Conservation (phyloP, 805 yeast species). For the Saturnispora ahearnii region DNA sequence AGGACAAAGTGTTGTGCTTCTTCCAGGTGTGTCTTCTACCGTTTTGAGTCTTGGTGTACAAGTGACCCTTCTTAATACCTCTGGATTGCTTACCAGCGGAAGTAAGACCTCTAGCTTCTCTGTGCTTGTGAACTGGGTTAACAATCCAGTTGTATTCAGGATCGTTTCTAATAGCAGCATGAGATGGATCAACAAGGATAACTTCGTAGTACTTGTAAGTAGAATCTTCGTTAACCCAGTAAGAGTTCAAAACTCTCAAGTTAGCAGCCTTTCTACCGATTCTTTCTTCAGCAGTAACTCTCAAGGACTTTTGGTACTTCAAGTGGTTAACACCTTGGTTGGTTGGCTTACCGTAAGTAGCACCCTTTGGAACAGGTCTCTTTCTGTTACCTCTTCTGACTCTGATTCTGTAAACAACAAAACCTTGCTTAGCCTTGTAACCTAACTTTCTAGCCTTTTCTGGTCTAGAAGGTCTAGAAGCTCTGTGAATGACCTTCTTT, state of each 20-base stretch:
- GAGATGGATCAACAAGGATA: conserved; percentile 93
- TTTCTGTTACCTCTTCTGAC: conserved; percentile 99
- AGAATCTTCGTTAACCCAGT: conserved; percentile 99
- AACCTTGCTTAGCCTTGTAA: conserved; percentile 99
- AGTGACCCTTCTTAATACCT: conserved; percentile 99
- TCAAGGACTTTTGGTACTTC: conserved; percentile 97
- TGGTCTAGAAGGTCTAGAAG: conserved; percentile 97
- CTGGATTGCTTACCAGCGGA: conserved; percentile 97
- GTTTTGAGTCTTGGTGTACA: conserved; percentile 94
- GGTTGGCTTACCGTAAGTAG: conserved; percentile 99
- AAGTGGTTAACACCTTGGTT: conserved; percentile 99
- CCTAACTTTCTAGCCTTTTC: conserved; percentile 99
- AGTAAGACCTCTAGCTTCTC: conserved; percentile 99
- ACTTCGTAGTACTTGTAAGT: conserved; percentile 99
- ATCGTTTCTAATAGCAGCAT: conserved; percentile 98
- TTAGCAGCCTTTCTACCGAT: conserved; percentile 98
- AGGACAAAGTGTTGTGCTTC: conserved; percentile 94
- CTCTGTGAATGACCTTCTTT: conserved; percentile 97
- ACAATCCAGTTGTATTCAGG: conserved; percentile 99
- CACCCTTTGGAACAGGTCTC: conserved; percentile 99
- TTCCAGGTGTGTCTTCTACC: conserved; percentile 99
- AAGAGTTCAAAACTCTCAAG: conserved; percentile 98
- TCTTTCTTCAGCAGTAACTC: conserved; percentile 99
- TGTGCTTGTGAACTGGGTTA: conserved; percentile 99
- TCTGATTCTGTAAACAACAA: conserved; percentile 96